Base-by-base conservation (phyloP, 345 rosid species). In the Lepidium didymum region DNA sequence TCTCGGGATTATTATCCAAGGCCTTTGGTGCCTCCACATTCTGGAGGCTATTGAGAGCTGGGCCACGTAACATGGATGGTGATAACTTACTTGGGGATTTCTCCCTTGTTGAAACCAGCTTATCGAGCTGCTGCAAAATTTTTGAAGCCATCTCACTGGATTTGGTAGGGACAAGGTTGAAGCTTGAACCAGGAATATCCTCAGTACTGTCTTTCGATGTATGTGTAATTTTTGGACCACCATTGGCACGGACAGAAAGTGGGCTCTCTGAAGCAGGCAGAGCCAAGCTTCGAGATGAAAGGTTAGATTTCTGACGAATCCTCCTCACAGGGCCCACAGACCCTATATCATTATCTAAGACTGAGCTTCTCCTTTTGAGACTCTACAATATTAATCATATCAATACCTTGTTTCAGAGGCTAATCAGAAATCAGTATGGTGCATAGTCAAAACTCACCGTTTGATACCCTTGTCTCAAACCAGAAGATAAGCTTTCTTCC, bases 301-400 rank as follows among this genome's bases (percentile, higher is more conserved):
- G 80, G 69, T 81, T 87, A 34, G 95, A 81, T 65, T 94, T 94
- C 70, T 91, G 96, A 35, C 97, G 91, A 69, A 88, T 87, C 75
- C 97, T 87, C 31, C 97, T 91, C 65, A 91, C 81, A 67, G 97
- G 90, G 46, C 96, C 96, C 64, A 80, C 78, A 68, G 92, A 82
- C 45, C 92, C 89, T 6, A 87, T 79, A 77, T 82, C 96, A 84
- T 73, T 82, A 56, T 95, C 94, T 31, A 95, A 78, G 38, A 83
- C 87, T 23, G 93, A 85, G 76, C 86, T 87, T 79, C 93, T 76
- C 51, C 94, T 83, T 71, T 95, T 91, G 50, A 83, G 77, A 71
- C 78, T 78, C 99, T 95, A 79, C 78, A 75, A 62, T 70, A 42
- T 18, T 43, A 70, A 49, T 38, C 46, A 47, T 23, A 52, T 56